phyloP scores from a whole-genome alignment of 2,329 filamentous ascomycete genomes.

The Penicillium sp. region DNA sequence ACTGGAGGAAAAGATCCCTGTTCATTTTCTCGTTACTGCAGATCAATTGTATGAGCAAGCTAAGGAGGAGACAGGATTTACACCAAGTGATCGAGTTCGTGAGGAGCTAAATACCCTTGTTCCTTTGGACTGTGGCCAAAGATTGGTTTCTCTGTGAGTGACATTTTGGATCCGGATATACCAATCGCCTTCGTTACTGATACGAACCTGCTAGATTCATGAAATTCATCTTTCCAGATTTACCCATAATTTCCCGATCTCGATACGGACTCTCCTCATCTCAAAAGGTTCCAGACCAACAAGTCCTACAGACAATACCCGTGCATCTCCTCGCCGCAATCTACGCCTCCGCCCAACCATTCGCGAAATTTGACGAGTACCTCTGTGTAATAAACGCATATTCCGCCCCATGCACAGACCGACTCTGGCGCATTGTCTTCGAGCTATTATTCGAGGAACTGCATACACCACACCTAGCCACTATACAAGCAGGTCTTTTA shows the following conservation, averaged over 20 bases:
- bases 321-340: constrained; percentile 31
- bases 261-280: constrained; percentile 14
- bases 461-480: constrained; percentile 29
- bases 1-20: constrained; percentile 29
- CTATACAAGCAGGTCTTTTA: constrained; percentile 29
- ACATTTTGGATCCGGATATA: background rate
- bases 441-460: constrained; percentile 27
- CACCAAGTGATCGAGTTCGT: background rate
- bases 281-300: constrained; percentile 4
- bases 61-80: constrained; percentile 14
- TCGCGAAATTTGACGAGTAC: constrained; percentile 27
- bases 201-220: constrained; percentile 16
- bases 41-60: constrained; percentile 14
- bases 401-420: constrained; percentile 14
- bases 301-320: constrained; percentile 15
- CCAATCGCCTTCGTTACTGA: background rate
- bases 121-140: constrained; percentile 11
- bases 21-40: constrained; percentile 25
- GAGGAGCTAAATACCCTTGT: constrained; percentile 15
- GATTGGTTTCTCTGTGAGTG: constrained; percentile 18
- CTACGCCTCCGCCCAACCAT: constrained; percentile 31
- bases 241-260: constrained; percentile 29
- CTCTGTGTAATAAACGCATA: constrained; percentile 24
- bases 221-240: constrained; percentile 26
- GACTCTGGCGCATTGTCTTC: constrained; percentile 26